phyloP scores from a whole-genome alignment of 805 yeast species.

The Wickerhamomyces ciferrii region DNA sequence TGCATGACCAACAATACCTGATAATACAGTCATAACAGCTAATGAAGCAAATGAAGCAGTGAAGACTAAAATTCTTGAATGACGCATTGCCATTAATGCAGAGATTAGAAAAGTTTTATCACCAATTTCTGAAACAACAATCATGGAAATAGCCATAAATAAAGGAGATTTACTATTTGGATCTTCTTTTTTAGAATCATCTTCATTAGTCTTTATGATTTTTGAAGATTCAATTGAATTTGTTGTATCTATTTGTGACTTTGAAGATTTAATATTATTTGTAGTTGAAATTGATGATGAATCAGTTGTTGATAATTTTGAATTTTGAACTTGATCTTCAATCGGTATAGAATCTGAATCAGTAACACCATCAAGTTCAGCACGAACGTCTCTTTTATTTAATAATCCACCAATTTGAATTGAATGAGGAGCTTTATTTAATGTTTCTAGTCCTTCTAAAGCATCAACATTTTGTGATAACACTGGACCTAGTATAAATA shows the following conservation, averaged over 20 bases:
- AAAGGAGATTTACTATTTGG: constrained; percentile 35
- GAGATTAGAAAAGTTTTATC: constrained; percentile 97
- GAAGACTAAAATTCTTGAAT: constrained; percentile 79
- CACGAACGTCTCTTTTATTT: constrained; percentile 15
- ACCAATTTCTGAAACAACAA: constrained; percentile 91
- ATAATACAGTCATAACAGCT: constrained; percentile 84
- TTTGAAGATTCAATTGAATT: neutral
- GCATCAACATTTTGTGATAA: neutral
- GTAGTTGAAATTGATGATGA: neutral
- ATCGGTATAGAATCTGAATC: constrained; percentile 20
- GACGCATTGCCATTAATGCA: constrained; percentile 96
- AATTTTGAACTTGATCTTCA: constrained; percentile 7
- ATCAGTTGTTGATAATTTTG: neutral
- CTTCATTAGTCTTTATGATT: neutral
- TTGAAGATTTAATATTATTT: neutral
- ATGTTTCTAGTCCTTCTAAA: neutral
- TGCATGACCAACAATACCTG: constrained; percentile 89
- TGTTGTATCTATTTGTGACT: neutral
- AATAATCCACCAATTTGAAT: neutral
- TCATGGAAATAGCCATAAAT: constrained; percentile 83
- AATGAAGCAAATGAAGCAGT: constrained; percentile 82
- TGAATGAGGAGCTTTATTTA: constrained; percentile 2
- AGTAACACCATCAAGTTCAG: constrained; percentile 13
- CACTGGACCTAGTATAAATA: neutral
- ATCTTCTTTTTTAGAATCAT: neutral